phyloP scores from a whole-genome alignment of 768 basidiomycete genomes.

The Russula compacta region DNA sequence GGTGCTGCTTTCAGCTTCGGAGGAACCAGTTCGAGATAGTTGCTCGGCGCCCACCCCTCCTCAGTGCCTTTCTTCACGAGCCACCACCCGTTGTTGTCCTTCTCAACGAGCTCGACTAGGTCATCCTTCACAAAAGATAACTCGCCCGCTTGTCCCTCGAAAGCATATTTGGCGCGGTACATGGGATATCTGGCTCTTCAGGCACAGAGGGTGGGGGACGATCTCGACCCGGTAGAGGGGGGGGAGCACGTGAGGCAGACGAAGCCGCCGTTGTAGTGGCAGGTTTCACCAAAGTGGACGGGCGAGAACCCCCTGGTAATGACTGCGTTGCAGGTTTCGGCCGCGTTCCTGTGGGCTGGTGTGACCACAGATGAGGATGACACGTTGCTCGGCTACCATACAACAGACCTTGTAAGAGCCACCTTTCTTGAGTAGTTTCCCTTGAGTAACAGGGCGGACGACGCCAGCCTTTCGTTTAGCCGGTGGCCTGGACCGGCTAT shows the following conservation, averaged over 20 bases:
- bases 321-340: constrained; percentile 54
- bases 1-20: constrained; percentile 60
- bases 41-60: constrained; percentile 95
- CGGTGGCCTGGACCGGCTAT: constrained; percentile 72
- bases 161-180: constrained; percentile 89
- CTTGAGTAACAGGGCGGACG: constrained; percentile 76
- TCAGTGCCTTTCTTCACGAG: constrained; percentile 71
- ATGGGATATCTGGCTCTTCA: constrained; percentile 52
- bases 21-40: constrained; percentile 79
- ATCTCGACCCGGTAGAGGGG: constrained; percentile 32
- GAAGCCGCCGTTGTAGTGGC: constrained; percentile 30
- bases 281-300: constrained; percentile 29
- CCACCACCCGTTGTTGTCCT: constrained; percentile 98
- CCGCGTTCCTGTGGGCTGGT: constrained; percentile 25
- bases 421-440: constrained; percentile 69
- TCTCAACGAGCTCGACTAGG: constrained; percentile 82
- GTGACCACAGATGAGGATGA: constrained; percentile 1
- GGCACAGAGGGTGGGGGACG: constrained; percentile 47
- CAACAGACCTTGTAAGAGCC: constrained; percentile 47
- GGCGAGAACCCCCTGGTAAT: constrained; percentile 48
- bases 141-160: constrained; percentile 88
- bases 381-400: not conserved
- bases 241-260: constrained; percentile 36
- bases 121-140: constrained; percentile 88
- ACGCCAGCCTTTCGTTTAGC: constrained; percentile 84